Base-by-base conservation (phyloP, 257 asterid species). In the Buddleja alternifolia region DNA sequence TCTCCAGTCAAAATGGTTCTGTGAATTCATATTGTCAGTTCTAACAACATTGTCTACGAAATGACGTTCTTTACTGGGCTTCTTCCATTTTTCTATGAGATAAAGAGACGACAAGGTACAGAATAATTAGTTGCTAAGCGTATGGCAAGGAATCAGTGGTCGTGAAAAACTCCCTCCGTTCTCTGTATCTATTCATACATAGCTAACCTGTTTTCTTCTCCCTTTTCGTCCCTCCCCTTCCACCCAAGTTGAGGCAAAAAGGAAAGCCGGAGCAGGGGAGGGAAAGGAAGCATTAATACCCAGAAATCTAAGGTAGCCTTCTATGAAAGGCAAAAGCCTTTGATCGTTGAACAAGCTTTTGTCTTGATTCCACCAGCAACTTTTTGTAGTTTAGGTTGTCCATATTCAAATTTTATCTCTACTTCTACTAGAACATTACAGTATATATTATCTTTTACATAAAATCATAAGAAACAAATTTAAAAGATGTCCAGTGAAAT, bases 171-270 rank as follows among this genome's bases (percentile, higher is more conserved):
- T 45, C 44, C 19, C 52, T 66, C 56, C 25, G 3, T 15, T 45
- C 16, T 46, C 29, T 3, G 53, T 16, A 66, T 39, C 34, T 46
- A 23, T 34, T 54, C 15, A 4, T 34, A 24, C 11, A 19, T 53
- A 17, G 16, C 19, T 8, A 11, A 4, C 7, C 0, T 1, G 19
- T 8, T 8, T 21, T 9, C 32, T 11, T 61, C 23, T 11, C 23
- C 3, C 11, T 14, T 40, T 63, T 71, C 3, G 40, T 60, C 55
- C 32, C 58, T 20, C 7, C 53, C 56, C 73, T 47, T 53, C 29
- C 46, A 15, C 57, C 54, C 48, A 61, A 16, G 36, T 39, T 50
- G 54, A 14, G 47, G 24, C 40, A 34, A 39, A 50, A 60, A 15
- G 23, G 45, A 40, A 52, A 10, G 14, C 16, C 19, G 34, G 0